phyloP scores from a whole-genome alignment of 2,329 filamentous ascomycete species.

The Alternaria sp. region DNA sequence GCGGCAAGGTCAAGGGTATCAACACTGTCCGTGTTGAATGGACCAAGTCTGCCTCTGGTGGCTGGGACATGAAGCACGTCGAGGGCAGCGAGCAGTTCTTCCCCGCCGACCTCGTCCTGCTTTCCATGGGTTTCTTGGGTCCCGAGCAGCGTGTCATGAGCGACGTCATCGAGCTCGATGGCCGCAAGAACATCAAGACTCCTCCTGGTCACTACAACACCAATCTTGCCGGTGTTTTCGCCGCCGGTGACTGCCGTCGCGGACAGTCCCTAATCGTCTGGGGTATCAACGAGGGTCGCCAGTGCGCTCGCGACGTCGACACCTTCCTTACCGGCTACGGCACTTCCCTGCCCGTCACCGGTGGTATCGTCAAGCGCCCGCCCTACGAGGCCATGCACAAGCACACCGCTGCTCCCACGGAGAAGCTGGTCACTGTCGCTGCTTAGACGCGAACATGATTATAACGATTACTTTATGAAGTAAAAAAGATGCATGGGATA shows the following conservation, averaged over 20 bases:
- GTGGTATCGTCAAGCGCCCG: conserved; percentile 88
- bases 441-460: conserved; percentile 30
- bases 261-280: conserved; percentile 96
- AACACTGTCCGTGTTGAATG: conserved; percentile 95
- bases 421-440: conserved; percentile 49
- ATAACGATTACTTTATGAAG: conserved; percentile 7
- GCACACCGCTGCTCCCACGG: conserved; percentile 44
- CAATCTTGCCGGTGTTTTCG: conserved; percentile 87
- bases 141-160: conserved; percentile 88
- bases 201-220: conserved; percentile 85
- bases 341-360: conserved; percentile 84
- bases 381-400: conserved; percentile 70
- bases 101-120: conserved; percentile 89
- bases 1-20: conserved; percentile 90
- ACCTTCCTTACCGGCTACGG: conserved; percentile 77
- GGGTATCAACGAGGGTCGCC: conserved; percentile 97
- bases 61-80: conserved; percentile 98
- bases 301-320: conserved; percentile 91
- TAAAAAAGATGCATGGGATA: conserved; percentile 5
- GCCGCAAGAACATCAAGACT: conserved; percentile 96
- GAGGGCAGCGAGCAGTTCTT: conserved; percentile 95
- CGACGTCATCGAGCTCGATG: conserved; percentile 88
- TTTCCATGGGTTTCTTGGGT: conserved; percentile 97
- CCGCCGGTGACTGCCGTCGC: conserved; percentile 92
- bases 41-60: conserved; percentile 86